These are phyloP conservation scores for Coprinellus aureogranulatus DNA, from an alignment of 768 basidiomycete genomes.

Conservation along the genomic window DNA sequence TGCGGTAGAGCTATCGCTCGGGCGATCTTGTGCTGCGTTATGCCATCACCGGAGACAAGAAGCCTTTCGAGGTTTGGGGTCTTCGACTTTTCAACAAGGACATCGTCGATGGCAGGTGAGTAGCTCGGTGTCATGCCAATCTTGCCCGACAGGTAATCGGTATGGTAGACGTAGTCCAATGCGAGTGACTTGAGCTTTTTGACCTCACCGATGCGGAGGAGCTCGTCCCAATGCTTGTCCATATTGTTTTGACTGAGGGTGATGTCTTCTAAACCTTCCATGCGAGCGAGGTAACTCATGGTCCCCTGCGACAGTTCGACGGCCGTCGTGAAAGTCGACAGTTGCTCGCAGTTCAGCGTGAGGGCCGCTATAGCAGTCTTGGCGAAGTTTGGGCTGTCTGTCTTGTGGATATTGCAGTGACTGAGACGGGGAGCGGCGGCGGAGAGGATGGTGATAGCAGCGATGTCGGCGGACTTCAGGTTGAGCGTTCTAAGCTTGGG, in stretches of 20 bases:
- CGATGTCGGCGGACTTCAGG: not conserved
- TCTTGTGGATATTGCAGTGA: not conserved
- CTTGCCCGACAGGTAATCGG: not conserved
- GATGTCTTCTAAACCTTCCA: too few species aligned
- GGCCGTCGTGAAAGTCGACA: too few species aligned
- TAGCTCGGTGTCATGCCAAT: not conserved
- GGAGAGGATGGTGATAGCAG: not conserved
- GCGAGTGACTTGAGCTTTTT: too few species aligned
- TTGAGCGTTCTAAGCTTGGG: not conserved
- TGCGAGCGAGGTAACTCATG: too few species aligned
- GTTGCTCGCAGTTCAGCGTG: not conserved
- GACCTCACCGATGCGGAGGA: too few species aligned
- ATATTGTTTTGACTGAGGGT: too few species aligned
- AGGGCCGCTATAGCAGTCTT: not conserved
- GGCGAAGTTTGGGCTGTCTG: not conserved
- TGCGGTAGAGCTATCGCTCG: not conserved
- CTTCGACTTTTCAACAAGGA: not conserved
- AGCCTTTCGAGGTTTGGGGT: not conserved
- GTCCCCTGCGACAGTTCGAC: too few species aligned
- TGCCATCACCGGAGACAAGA: not conserved
- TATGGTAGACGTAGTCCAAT: too few species aligned
- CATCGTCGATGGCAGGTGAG: not conserved
- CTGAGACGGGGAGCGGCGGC: not conserved
- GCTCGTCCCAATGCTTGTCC: too few species aligned
- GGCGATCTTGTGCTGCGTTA: not conserved